A percentile compares a stretch with the other conserved stretches of the same genome.
Conservation (phyloP, 2,329 filamentous ascomycete genomes). For the Epichloe baconii region DNA sequence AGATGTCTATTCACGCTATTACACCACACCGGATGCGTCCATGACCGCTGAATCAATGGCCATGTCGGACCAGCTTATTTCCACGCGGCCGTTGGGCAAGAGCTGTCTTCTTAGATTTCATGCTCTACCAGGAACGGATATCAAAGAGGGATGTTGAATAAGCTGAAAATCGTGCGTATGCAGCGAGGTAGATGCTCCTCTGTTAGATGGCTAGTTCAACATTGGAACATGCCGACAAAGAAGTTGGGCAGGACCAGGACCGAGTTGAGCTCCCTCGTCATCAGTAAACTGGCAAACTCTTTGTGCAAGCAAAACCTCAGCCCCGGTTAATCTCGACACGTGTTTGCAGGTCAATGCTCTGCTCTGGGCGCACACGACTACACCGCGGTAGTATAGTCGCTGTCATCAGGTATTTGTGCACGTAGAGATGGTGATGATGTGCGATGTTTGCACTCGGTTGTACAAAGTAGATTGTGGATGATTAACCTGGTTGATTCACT, state of each 20-base stretch:
- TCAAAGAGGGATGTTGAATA: neutral
- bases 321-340: neutral
- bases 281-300: neutral
- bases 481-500: too few relatives aligned
- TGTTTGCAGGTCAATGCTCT: neutral
- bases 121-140: constrained; percentile 14
- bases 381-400: neutral
- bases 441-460: neutral
- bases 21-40: constrained; percentile 38
- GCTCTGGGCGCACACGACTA: neutral
- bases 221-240: neutral
- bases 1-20: constrained; percentile 47
- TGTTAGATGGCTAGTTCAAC: neutral
- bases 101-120: constrained; percentile 42
- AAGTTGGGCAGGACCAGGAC: neutral
- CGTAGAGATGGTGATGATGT: neutral
- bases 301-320: neutral
- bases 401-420: neutral
- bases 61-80: constrained; percentile 56
- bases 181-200: neutral
- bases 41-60: constrained; percentile 46
- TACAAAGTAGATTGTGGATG: too few relatives aligned
- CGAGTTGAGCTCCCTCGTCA: neutral
- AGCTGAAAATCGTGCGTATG: neutral
- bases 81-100: constrained; percentile 46